phyloP scores from a whole-genome alignment of 2,329 filamentous ascomycete genomes.

The Talaromyces islandicus region DNA sequence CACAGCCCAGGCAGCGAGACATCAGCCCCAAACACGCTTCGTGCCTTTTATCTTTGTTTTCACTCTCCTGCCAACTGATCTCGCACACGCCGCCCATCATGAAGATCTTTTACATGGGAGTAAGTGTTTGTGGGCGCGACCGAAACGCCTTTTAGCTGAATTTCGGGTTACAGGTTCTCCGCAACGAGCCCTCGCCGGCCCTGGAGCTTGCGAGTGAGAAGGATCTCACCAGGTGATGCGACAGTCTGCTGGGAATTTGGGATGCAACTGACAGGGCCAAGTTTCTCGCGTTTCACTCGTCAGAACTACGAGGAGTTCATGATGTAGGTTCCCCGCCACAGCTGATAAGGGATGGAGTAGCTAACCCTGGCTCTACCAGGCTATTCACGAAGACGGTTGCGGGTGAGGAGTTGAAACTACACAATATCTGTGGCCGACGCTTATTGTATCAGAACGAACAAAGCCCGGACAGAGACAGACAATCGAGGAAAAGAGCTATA shows the following conservation, averaged over 20 bases:
- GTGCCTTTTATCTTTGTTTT: neutral
- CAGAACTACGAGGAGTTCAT: constrained; percentile 49
- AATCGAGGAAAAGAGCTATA: constrained; percentile 53
- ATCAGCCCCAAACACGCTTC: neutral
- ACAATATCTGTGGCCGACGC: neutral
- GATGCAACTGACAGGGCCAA: constrained; percentile 17
- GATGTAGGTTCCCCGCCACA: constrained; percentile 5
- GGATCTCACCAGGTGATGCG: constrained; percentile 53
- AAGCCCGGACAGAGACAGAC: constrained; percentile 75
- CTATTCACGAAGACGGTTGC: constrained; percentile 84
- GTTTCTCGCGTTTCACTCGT: constrained; percentile 74
- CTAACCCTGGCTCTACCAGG: neutral
- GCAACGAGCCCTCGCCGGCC: constrained; percentile 70
- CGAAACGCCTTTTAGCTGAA: neutral
- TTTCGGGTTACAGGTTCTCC: constrained; percentile 58
- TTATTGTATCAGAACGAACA: constrained; percentile 56
- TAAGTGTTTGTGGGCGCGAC: constrained; percentile 40
- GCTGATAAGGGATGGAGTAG: neutral
- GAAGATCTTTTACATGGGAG: constrained; percentile 85
- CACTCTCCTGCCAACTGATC: neutral
- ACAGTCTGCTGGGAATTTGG: neutral
- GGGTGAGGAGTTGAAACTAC: constrained; percentile 1
- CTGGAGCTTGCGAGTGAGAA: constrained; percentile 71
- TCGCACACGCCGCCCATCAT: constrained; percentile 47
- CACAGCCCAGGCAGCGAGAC: constrained; percentile 1